Base-by-base conservation (phyloP, 2,329 filamentous ascomycete genomes). In the Talaromyces albobiverticillius region DNA sequence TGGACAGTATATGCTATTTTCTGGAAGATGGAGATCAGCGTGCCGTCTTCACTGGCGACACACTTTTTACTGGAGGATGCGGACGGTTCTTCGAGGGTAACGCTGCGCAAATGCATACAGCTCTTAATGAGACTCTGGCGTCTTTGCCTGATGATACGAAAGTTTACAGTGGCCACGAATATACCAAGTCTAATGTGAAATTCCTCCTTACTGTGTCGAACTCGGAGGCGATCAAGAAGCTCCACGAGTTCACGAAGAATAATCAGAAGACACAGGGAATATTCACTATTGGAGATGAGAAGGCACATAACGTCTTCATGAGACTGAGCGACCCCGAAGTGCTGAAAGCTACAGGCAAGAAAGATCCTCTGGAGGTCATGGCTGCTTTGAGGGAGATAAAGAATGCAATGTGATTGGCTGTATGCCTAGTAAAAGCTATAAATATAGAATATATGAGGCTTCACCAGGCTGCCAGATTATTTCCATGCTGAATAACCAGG, bases 301-400 rank as follows among this genome's bases (percentile, higher is more conserved):
- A 97, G 86, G 77, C 89, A 75, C 91, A 97, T 71, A 99, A 99
- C 66, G 90, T 96, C 1, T 99, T 99, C 67, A 97, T 99, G 94
- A 83, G 89, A 61, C 81, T 95, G 32, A 79, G 87, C 62, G 88
- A 96, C 63, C 88, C 90, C 0, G 83, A 82, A 57, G 86, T 99
- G 52, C 90, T 95, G 67, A 88, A 90, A 73, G 86, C 82, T 9
- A 94, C 90, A 0, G 90, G 90, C 40, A 85, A 90, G 75, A 90
- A 83, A 0, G 83, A 92, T 38, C 87, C 91, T 0, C 79, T 93
- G 2, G 84, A 88, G 47, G 91, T 96, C 13, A 96, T 97, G 89
- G 81, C 80, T 31, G 86, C 86, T 64, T 76, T 97, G 64, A 81
- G 94, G 50, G 89, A 95, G 73, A 87, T 95, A 87, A 99, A 97